phyloP scores from a whole-genome alignment of 306 rosid genomes.

The Fragaria nilgerrensis region DNA sequence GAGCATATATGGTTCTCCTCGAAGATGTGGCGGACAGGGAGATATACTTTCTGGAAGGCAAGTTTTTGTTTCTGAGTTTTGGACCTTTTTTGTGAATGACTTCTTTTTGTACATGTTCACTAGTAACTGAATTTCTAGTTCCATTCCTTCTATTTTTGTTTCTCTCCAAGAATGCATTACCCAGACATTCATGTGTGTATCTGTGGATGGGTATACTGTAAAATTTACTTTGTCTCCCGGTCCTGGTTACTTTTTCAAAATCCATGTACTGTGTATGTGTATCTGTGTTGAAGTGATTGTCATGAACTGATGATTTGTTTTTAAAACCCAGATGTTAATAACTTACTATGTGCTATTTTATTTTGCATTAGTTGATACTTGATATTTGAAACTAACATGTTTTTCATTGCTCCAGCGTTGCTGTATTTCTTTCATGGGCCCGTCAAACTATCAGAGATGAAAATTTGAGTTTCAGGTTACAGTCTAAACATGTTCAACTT shows the following conservation, averaged over 20 bases:
- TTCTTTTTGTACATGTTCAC: background rate
- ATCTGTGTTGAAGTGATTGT: background rate
- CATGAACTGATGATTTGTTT: background rate
- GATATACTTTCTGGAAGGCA: slow-evolving; percentile 98
- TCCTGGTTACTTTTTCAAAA: background rate
- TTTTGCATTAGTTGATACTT: background rate
- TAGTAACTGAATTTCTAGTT: background rate
- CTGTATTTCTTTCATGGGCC: slow-evolving; percentile 85
- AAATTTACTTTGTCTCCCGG: background rate
- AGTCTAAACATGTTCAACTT: slow-evolving; percentile 3
- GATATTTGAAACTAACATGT: background rate
- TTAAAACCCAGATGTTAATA: background rate
- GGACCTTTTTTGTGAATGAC: background rate
- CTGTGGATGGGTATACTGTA: background rate
- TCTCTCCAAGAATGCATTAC: background rate
- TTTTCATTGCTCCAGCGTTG: slow-evolving; percentile 52
- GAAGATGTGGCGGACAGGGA: slow-evolving; percentile 96
- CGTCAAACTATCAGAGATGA: slow-evolving; percentile 37
- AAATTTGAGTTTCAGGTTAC: slow-evolving; percentile 46
- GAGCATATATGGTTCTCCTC: slow-evolving; percentile 79
- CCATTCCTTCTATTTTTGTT: background rate
- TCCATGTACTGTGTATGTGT: no score
- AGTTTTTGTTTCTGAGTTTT: slow-evolving; percentile 27
- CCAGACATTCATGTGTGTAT: background rate
- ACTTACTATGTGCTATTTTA: background rate